Evolutionary conservation across 164 flowering plant genomes (phyloP), one percentile per base, ranked within the genome.

Genomic region (Sextonia rubra): DNA sequence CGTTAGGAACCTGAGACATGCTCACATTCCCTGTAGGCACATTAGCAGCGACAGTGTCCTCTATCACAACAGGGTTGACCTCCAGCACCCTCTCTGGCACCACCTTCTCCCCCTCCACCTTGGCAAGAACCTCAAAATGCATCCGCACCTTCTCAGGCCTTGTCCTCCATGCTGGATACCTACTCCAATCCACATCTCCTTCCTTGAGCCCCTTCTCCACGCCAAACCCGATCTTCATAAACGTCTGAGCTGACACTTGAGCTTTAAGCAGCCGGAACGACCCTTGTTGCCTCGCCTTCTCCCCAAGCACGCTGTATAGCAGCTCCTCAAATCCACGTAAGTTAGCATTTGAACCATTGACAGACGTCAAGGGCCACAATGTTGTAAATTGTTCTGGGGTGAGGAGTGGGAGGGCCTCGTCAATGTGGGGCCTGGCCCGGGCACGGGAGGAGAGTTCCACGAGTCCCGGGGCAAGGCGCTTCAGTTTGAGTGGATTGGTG

Each of bases 61-160:
- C 93, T n/a, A 83, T 48, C 12, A 65, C 18, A 14, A 88, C 71
- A 6, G 99, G 93, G 22, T 88, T 68, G 7, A 95, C 92, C 77
- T 80, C 94, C 75, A 82, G 61, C 47, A 95, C 82, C 71, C 76
- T 86, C 87, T 95, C 98, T 1, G 98, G 90, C 12, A 87, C 79
- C 47, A 95, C 78, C 77, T 82, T 91, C 60, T 88, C 81, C 6
- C 97, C 98, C 1, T 93, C 99, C 4, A 95, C 87, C 85, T 89
- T 93, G 2, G 86, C 98, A 76, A 93, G 81, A 8, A 91, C 99
- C 82, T 93, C 99, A 77, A 93, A 95, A 63, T 90, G 89, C 93
- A 91, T 84, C 80, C 77, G 86, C 77, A 86, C 76, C 0, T 66
- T 71, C 78, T 86, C 86, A 0, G 99, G 97, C 77, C 86, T 91